Evolutionary conservation across 192 early-diverging fungal species (phyloP).

Genomic region (Dissophora globulifera): DNA sequence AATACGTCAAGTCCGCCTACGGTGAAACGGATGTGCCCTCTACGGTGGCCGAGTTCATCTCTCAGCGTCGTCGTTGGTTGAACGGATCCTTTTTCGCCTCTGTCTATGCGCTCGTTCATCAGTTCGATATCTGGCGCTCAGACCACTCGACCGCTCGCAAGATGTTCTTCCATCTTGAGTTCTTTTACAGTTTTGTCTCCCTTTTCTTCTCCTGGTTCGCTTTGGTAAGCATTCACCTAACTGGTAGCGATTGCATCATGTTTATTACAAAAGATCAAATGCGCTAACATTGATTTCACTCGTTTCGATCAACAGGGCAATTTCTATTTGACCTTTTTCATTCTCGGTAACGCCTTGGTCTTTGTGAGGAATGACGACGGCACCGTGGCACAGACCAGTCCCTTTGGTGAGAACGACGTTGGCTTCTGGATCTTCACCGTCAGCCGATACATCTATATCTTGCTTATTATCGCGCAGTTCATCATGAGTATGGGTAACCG

Average conservation of each 20-base stretch:
- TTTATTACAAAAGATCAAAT: neutral
- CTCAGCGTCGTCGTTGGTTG: constrained; percentile 96
- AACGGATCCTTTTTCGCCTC: constrained; percentile 96
- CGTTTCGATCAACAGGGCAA: constrained; percentile 63
- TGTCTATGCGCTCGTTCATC: constrained; percentile 86
- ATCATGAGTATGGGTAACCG: constrained; percentile 95
- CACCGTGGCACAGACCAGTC: constrained; percentile 22
- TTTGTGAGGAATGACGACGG: constrained; percentile 15
- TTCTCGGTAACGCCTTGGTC: constrained; percentile 72
- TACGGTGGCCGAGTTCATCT: constrained; percentile 88
- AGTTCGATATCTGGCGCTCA: constrained; percentile 79
- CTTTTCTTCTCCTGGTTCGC: constrained; percentile 93
- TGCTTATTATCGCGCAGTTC: constrained; percentile 84
- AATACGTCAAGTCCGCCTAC: constrained; percentile 75
- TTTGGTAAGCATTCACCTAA: constrained; percentile 69
- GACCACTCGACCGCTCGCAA: constrained; percentile 81
- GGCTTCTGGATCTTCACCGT: constrained; percentile 66
- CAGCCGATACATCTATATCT: constrained; percentile 71
- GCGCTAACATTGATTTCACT: neutral
- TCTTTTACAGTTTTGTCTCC: constrained; percentile 83
- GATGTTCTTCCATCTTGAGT: constrained; percentile 78
- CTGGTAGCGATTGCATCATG: neutral
- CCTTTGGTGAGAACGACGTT: constrained; percentile 51
- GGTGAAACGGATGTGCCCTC: constrained; percentile 89
- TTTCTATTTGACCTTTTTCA: constrained; percentile 92